Evolutionary conservation across 1,284 basidiomycete genomes (phyloP).

Genomic region (Inonotus hispidus): DNA sequence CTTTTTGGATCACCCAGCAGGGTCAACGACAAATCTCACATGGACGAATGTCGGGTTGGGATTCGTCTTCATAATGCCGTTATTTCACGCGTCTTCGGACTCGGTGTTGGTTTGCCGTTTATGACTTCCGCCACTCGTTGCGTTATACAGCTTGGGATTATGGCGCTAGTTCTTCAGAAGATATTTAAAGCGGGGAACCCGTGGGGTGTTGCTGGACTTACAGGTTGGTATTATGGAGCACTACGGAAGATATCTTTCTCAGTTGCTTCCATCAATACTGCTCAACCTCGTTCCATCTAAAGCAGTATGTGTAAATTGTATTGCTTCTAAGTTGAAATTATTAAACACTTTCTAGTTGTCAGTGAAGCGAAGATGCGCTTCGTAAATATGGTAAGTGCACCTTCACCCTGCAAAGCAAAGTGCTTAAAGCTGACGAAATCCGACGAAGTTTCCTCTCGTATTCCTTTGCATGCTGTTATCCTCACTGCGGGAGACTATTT

Average conservation of each 20-base stretch:
- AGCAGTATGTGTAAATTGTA: slow-evolving; percentile 38
- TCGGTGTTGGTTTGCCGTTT: slow-evolving; percentile 66
- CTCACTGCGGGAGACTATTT: slow-evolving; percentile 77
- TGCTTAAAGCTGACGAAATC: slow-evolving; percentile 4
- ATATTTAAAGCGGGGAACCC: slow-evolving; percentile 73
- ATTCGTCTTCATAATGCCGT: slow-evolving; percentile 67
- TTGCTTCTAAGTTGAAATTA: slow-evolving; percentile 15
- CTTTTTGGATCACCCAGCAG: slow-evolving; percentile 16
- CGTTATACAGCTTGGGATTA: slow-evolving; percentile 67
- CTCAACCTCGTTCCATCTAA: slow-evolving; percentile 65
- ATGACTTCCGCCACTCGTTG: slow-evolving; percentile 69
- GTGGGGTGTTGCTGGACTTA: slow-evolving; percentile 70
- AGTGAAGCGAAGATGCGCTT: slow-evolving; percentile 75
- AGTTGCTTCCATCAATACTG: slow-evolving; percentile 37
- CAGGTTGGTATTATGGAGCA: slow-evolving; percentile 41
- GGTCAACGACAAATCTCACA: slow-evolving; percentile 34
- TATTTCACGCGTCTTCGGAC: slow-evolving; percentile 55
- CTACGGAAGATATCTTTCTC: background rate
- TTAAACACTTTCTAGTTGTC: slow-evolving; percentile 34
- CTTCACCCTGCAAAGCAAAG: background rate
- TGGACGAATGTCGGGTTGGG: slow-evolving; percentile 75
- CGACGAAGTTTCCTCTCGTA: slow-evolving; percentile 61
- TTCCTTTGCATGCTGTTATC: slow-evolving; percentile 66
- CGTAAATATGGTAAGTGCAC: slow-evolving; percentile 55
- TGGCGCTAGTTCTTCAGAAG: slow-evolving; percentile 62